phyloP scores from a whole-genome alignment of 768 basidiomycete genomes.

The Piloderma croceum region DNA sequence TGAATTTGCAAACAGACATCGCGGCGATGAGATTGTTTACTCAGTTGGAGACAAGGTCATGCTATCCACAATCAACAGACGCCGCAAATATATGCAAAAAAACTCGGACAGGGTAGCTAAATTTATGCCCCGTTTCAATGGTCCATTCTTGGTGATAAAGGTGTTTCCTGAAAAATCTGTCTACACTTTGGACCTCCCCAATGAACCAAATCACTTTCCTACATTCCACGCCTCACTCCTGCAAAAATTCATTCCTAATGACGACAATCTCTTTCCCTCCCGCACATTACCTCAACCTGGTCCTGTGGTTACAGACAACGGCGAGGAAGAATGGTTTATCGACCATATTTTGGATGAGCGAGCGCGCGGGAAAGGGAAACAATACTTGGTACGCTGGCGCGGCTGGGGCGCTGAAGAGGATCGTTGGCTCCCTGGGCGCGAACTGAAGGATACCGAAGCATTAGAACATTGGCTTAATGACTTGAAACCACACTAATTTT shows the following conservation, averaged over 20 bases:
- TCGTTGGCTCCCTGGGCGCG: too few species aligned
- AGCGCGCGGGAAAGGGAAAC: too few species aligned
- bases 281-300: too few species aligned
- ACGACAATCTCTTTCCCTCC: conserved; percentile 31
- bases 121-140: conserved; percentile 35
- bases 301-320: too few species aligned
- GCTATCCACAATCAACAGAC: conserved; percentile 27
- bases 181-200: conserved; percentile 19
- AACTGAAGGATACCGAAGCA: too few species aligned
- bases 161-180: conserved; percentile 15
- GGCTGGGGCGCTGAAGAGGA: too few species aligned
- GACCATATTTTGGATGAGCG: too few species aligned
- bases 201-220: conserved; percentile 19
- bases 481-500: too few species aligned
- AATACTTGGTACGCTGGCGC: too few species aligned
- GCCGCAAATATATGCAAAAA: conserved; percentile 19
- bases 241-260: conserved; percentile 26
- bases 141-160: conserved; percentile 18
- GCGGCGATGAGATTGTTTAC: conserved; percentile 17
- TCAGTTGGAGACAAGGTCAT: too few species aligned
- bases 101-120: conserved; percentile 31
- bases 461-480: too few species aligned
- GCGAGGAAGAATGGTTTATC: too few species aligned
- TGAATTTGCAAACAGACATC: conserved; percentile 19
- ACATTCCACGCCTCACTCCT: conserved; percentile 34